phyloP scores from a whole-genome alignment of 768 basidiomycete species.

The Lactarius pseudohatsudake region DNA sequence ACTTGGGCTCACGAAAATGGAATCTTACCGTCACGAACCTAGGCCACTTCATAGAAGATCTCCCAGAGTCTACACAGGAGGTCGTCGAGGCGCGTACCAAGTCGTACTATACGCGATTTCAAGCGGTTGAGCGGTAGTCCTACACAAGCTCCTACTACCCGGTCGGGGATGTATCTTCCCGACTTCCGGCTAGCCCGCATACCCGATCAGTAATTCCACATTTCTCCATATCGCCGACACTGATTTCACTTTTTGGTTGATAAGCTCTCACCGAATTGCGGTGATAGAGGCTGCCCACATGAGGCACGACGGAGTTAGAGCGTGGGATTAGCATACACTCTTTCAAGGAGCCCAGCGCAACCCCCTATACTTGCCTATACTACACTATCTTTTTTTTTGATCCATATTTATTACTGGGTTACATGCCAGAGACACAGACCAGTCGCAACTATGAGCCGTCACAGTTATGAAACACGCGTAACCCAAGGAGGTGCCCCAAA shows the following conservation, averaged over 20 bases:
- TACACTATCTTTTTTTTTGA: background rate
- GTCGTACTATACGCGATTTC: slow-evolving; percentile 81
- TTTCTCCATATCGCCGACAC: background rate
- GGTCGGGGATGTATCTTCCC: background rate
- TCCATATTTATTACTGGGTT: too few species aligned
- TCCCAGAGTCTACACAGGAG: slow-evolving; percentile 94
- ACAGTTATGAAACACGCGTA: too few species aligned
- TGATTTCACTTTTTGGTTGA: background rate
- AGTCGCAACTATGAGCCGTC: too few species aligned
- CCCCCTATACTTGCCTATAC: background rate
- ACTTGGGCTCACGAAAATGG: background rate
- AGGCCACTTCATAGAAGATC: slow-evolving; percentile 81
- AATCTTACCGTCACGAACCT: background rate
- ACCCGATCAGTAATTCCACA: slow-evolving; percentile 4
- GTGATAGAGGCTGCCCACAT: slow-evolving; percentile 1
- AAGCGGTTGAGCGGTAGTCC: slow-evolving; percentile 42
- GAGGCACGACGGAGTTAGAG: background rate
- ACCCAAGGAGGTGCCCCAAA: too few species aligned
- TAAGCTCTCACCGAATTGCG: background rate
- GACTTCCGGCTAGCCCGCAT: background rate
- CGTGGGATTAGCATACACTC: background rate
- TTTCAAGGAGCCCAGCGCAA: background rate
- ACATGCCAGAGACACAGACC: too few species aligned
- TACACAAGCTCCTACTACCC: background rate
- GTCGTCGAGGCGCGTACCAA: slow-evolving; percentile 85